Evolutionary conservation across 2,329 filamentous ascomycete species (phyloP).

Genomic region (Capronia americana): DNA sequence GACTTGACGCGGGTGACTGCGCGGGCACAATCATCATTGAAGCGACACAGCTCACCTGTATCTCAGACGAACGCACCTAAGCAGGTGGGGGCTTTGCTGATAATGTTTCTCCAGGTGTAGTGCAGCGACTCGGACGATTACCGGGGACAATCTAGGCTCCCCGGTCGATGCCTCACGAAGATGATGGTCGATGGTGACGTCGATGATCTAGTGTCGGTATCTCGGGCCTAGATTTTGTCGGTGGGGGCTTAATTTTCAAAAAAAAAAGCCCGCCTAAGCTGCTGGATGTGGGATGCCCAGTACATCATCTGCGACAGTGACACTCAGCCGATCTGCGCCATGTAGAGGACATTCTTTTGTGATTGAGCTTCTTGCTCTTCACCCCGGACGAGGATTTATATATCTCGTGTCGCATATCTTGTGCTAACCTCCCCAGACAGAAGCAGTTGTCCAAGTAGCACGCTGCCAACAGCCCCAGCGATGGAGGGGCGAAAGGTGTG

Average conservation of each 20-base stretch:
- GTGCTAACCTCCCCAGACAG: neutral
- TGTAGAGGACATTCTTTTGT: slow-evolving; percentile 2
- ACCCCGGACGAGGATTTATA: neutral
- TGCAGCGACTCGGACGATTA: neutral
- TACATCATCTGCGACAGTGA: neutral
- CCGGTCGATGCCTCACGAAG: slow-evolving; percentile 12
- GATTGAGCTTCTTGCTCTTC: slow-evolving; percentile 19
- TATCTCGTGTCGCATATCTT: neutral
- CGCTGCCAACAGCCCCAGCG: slow-evolving; percentile 2
- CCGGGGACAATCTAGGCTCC: slow-evolving; percentile 31
- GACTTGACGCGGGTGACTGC: neutral
- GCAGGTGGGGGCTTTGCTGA: neutral
- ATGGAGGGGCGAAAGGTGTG: slow-evolving; percentile 65
- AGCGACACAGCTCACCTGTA: neutral
- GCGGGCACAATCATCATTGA: slow-evolving; percentile 15
- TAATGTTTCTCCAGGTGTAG: neutral
- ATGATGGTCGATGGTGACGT: slow-evolving; percentile 1
- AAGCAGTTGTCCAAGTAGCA: slow-evolving; percentile 3
- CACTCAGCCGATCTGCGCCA: slow-evolving; percentile 3
- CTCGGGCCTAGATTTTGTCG: neutral
- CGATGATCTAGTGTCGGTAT: neutral
- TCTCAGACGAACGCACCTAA: slow-evolving; percentile 2
- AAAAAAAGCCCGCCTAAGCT: slow-evolving; percentile 11
- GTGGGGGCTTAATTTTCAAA: slow-evolving; percentile 7
- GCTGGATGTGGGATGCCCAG: neutral